phyloP scores from a whole-genome alignment of 2,329 filamentous ascomycete genomes.

The Penicillium sp. region DNA sequence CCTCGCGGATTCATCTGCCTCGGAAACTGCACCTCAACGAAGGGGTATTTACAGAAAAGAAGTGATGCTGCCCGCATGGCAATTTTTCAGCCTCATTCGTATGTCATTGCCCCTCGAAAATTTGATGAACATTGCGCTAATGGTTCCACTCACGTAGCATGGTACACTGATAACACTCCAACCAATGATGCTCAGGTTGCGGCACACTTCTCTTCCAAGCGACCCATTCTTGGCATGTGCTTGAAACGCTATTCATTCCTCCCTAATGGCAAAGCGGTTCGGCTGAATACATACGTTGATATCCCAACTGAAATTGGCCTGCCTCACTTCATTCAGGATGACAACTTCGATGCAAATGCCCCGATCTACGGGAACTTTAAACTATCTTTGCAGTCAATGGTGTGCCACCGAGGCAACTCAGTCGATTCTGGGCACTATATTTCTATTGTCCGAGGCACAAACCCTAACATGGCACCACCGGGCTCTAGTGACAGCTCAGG shows the following conservation, averaged over 20 bases:
- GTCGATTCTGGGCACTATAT: constrained; percentile 91
- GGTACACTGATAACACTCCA: constrained; percentile 73
- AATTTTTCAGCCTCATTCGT: constrained; percentile 94
- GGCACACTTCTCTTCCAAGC: constrained; percentile 77
- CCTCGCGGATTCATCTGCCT: constrained; percentile 31
- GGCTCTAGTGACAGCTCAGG: constrained; percentile 26
- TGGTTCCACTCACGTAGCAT: constrained; percentile 56
- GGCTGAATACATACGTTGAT: constrained; percentile 82
- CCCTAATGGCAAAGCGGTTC: constrained; percentile 65
- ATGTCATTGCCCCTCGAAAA: constrained; percentile 39
- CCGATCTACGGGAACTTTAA: constrained; percentile 86
- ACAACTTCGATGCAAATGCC: constrained; percentile 66
- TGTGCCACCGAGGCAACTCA: constrained; percentile 86
- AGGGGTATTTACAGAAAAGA: constrained; percentile 65
- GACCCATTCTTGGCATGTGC: constrained; percentile 88
- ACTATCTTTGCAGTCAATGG: constrained; percentile 82
- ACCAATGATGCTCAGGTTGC: constrained; percentile 76
- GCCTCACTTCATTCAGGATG: constrained; percentile 86
- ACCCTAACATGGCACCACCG: constrained; percentile 34
- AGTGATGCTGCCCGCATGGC: constrained; percentile 94
- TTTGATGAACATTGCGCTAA: constrained; percentile 3
- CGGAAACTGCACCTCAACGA: constrained; percentile 24
- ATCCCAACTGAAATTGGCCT: constrained; percentile 82
- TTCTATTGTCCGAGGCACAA: constrained; percentile 75
- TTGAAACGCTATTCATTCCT: constrained; percentile 85